Base-by-base conservation (phyloP, 23 red algal species). In the Agarophyton chilense region DNA sequence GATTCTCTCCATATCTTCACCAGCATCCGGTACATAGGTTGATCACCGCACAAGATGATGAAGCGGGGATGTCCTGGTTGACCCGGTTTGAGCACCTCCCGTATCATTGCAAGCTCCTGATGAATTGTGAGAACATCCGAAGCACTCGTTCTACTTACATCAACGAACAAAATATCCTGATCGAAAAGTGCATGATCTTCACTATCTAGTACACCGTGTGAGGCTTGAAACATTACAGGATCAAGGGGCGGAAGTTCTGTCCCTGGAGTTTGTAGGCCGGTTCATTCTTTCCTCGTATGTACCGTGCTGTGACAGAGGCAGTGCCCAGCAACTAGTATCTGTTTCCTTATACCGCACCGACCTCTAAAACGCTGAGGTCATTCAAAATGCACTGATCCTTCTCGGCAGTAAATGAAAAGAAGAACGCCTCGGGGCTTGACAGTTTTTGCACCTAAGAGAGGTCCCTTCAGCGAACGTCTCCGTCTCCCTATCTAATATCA, bases 71-170 rank as follows among this genome's bases (percentile, higher is more conserved):
- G 3, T 58, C 49, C 77, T 2, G n/a, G 26, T 28, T 61, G 29
- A 4, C 77, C 77, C 2, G 28, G 77, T 10, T 5, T 7, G 5
- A 81, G 77, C 3, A 81, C 1, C 4, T 61, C 2, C 2, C 51
- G 3, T 4, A 81, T 39, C 3, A 81, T 2, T 3, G 8, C 2
- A 8, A 81, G 21, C 21, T 61, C 22, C 29, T 81, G 50, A 33
- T 81, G 77, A 32, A 81, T 81, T 9, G 77, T 81, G 36, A 81
- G 53, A 33, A 61, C 60, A 31, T 81, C 49, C 2, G 77, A 47
- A 40, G 77, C 51, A 60, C 51, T 81, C 12, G 8, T 58, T n/a
- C 77, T 5, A 29, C 77, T 32, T 42, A 81, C 60, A 54, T 81
- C 77, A 1, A 81, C 49, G 24, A 81, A 81, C 6, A 81, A 2